These are phyloP conservation scores for Leccinum barrowsii DNA, from an alignment of 768 basidiomycete genomes.

Conservation along the genomic window DNA sequence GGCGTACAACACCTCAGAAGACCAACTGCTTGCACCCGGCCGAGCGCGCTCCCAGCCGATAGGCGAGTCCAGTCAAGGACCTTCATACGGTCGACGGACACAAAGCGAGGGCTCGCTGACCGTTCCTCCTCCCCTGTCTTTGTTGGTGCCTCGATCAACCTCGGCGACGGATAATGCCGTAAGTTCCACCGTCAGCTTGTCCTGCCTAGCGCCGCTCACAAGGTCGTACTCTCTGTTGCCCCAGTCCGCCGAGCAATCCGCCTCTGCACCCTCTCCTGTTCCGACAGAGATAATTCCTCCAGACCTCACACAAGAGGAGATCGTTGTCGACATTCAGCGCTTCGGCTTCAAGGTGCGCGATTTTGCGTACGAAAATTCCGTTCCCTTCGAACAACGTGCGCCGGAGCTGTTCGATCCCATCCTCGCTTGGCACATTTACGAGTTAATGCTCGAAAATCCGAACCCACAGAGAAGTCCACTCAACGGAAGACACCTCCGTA, in stretches of 20 bases:
- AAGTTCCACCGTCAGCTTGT: neutral
- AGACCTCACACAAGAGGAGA: constrained; percentile 33
- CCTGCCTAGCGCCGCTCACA: constrained; percentile 6
- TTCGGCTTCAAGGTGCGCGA: constrained; percentile 32
- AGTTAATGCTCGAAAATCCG: constrained; percentile 20
- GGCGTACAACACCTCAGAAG: constrained; percentile 9
- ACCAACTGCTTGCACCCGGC: constrained; percentile 6
- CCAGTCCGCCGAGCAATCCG: constrained; percentile 12
- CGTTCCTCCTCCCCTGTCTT: constrained; percentile 11
- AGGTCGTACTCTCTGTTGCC: neutral
- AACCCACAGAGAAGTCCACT: constrained; percentile 16
- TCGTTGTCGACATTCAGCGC: constrained; percentile 29
- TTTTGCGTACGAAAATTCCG: constrained; percentile 24
- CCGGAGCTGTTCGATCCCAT: constrained; percentile 32
- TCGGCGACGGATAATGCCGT: constrained; percentile 25
- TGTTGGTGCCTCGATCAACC: constrained; percentile 1
- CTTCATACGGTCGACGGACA: constrained; percentile 19
- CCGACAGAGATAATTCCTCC: constrained; percentile 33
- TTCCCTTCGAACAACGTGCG: constrained; percentile 16
- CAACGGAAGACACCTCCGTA: constrained; percentile 25
- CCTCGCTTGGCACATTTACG: constrained; percentile 30
- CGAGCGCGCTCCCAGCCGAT: constrained; percentile 21
- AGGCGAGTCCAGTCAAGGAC: constrained; percentile 25
- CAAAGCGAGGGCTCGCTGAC: constrained; percentile 24
- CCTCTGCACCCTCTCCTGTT: constrained; percentile 29